Conservation (phyloP, 352 stramenopile species). For the Globisporangium apiculatum region DNA sequence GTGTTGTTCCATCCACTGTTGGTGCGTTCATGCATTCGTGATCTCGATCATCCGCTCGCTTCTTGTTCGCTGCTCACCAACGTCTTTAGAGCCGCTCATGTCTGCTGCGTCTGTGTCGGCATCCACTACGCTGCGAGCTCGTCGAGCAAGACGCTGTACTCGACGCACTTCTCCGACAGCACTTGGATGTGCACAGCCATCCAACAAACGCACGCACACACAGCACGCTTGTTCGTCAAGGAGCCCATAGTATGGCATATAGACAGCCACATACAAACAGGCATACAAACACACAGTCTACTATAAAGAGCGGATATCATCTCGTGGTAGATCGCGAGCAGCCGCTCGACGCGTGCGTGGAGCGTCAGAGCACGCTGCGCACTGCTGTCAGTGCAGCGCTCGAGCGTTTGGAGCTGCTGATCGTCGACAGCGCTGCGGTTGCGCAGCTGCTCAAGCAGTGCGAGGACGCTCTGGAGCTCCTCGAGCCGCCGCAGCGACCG, state of each 20-base stretch:
- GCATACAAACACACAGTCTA: background rate
- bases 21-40: too few relatives aligned
- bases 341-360: slow-evolving; percentile 39
- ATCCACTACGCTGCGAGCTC: slow-evolving; percentile 17
- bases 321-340: slow-evolving; percentile 54
- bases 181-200: slow-evolving; percentile 28
- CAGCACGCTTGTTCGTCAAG: slow-evolving; percentile 9
- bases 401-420: slow-evolving; percentile 22
- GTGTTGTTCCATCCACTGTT: too few relatives aligned
- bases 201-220: background rate
- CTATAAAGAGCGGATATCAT: slow-evolving; percentile 31
- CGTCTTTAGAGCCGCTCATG: too few relatives aligned
- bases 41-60: too few relatives aligned
- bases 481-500: slow-evolving; percentile 36
- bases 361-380: slow-evolving; percentile 37
- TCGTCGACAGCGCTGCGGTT: slow-evolving; percentile 14
- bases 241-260: background rate
- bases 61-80: too few relatives aligned
- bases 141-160: slow-evolving; percentile 50
- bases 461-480: slow-evolving; percentile 37
- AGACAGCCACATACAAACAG: background rate
- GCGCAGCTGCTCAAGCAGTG: slow-evolving; percentile 29
- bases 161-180: slow-evolving; percentile 64
- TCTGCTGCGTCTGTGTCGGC: too few relatives aligned
- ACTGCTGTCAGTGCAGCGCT: slow-evolving; percentile 22